Conservation (phyloP, 2,329 filamentous ascomycete genomes). For the Endoconidiophora laricicola region DNA sequence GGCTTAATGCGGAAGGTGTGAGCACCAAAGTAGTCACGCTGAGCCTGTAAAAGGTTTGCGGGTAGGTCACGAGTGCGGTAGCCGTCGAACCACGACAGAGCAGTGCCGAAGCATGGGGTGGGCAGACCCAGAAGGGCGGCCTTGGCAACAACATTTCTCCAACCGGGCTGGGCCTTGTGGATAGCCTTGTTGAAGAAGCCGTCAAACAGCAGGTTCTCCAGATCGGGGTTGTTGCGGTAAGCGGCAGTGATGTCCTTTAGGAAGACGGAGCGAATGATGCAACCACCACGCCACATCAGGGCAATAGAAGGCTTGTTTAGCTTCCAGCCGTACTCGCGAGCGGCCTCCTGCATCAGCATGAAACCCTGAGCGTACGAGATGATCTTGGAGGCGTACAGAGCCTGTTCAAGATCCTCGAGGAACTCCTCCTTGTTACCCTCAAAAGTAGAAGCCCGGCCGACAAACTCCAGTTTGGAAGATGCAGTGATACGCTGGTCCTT, state of each 20-base stretch:
- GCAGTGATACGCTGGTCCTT: conserved; percentile 85
- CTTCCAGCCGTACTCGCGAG: conserved; percentile 94
- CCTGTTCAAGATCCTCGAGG: conserved; percentile 95
- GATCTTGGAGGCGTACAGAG: conserved; percentile 98
- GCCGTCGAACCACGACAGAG: conserved; percentile 95
- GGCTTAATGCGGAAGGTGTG: conserved; percentile 85
- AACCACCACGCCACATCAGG: conserved; percentile 99
- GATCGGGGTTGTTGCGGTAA: conserved; percentile 83
- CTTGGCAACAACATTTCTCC: conserved; percentile 84
- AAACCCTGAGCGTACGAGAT: conserved; percentile 99
- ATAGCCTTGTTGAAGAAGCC: conserved; percentile 99
- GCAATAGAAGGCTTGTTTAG: conserved; percentile 99
- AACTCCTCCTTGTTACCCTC: conserved; percentile 83
- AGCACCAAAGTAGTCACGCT: conserved; percentile 98
- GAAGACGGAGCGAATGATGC: conserved; percentile 99
- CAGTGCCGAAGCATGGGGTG: conserved; percentile 89
- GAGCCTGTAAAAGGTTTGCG: conserved; percentile 94
- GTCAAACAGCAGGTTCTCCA: conserved; percentile 96
- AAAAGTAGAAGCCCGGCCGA: conserved; percentile 60
- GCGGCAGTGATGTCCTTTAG: conserved; percentile 97
- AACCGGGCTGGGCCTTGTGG: conserved; percentile 83
- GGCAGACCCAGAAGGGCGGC: conserved; percentile 87
- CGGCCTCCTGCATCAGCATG: conserved; percentile 98
- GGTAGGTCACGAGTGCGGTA: conserved; percentile 95
- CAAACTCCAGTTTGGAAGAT: conserved; percentile 54